phyloP scores from a whole-genome alignment of 257 asterid genomes.

The Apocynum venetum region DNA sequence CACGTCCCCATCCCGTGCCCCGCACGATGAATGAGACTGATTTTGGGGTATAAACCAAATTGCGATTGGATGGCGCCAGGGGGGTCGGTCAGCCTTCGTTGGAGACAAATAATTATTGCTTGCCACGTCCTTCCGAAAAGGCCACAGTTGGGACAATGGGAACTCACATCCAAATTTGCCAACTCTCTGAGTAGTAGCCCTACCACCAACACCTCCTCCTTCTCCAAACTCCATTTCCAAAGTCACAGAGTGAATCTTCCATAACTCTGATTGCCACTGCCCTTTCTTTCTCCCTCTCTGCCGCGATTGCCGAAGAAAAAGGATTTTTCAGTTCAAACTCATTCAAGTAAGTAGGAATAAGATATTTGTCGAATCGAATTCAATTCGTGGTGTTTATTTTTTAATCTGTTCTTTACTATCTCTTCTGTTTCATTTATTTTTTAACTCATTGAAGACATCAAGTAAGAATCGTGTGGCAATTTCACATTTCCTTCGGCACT shows the following conservation, averaged over 20 bases:
- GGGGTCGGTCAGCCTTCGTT: neutral
- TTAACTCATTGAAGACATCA: neutral
- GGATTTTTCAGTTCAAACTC: neutral
- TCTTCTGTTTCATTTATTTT: slow-evolving; percentile 1
- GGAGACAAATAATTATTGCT: slow-evolving; percentile 20
- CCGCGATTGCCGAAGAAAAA: neutral
- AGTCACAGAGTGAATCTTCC: neutral
- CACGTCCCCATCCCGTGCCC: neutral
- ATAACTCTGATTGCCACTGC: neutral
- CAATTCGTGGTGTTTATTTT: neutral
- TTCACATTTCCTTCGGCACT: neutral
- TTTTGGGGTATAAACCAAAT: neutral
- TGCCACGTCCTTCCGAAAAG: slow-evolving; percentile 27
- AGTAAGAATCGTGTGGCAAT: neutral
- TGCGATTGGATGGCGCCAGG: neutral
- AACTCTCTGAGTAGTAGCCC: neutral
- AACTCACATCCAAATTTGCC: slow-evolving; percentile 14
- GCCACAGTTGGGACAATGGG: slow-evolving; percentile 4
- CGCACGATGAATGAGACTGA: neutral
- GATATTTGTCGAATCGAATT: neutral
- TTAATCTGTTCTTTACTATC: neutral
- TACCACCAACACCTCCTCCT: slow-evolving; percentile 7
- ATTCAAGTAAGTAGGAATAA: slow-evolving; percentile 5
- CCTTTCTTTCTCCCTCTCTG: neutral
- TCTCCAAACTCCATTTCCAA: neutral